A percentile compares a stretch with the other conserved stretches of the same genome.
Conservation (phyloP, 768 basidiomycete species). For the Pleurotus djamor region DNA sequence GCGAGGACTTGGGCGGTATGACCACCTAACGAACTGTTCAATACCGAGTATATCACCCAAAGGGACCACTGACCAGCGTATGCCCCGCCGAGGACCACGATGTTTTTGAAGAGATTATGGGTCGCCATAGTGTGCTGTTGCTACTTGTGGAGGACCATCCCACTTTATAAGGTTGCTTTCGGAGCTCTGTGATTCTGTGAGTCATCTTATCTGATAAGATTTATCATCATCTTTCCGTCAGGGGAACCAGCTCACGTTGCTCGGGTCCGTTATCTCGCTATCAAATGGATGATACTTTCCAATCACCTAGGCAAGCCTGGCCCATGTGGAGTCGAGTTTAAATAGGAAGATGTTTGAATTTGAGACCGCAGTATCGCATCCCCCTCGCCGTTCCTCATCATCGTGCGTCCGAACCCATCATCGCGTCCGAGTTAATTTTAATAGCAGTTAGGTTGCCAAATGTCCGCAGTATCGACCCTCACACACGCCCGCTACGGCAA, state of each 20-base stretch:
- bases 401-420: neutral
- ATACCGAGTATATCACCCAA: too few species aligned
- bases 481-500: slow-evolving; percentile 77
- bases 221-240: neutral
- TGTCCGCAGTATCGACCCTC: slow-evolving; percentile 18
- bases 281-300: neutral
- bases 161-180: neutral
- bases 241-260: neutral
- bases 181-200: neutral
- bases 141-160: neutral
- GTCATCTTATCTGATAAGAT: slow-evolving; percentile 3
- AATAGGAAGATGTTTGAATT: neutral
- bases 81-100: slow-evolving; percentile 53
- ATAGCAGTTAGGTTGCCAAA: neutral
- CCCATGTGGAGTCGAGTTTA: neutral
- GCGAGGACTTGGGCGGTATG: slow-evolving; percentile 49
- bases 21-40: slow-evolving; percentile 30
- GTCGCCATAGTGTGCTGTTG: neutral
- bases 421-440: neutral
- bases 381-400: neutral
- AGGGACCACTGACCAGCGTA: slow-evolving; percentile 43
- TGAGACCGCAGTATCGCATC: neutral
- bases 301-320: neutral
- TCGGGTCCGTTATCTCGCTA: neutral
- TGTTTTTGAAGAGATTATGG: slow-evolving; percentile 22